Evolutionary conservation across 2,329 filamentous ascomycete species (phyloP), one percentile per base, ranked within the genome.

Genomic region (Colletotrichum eleusines): DNA sequence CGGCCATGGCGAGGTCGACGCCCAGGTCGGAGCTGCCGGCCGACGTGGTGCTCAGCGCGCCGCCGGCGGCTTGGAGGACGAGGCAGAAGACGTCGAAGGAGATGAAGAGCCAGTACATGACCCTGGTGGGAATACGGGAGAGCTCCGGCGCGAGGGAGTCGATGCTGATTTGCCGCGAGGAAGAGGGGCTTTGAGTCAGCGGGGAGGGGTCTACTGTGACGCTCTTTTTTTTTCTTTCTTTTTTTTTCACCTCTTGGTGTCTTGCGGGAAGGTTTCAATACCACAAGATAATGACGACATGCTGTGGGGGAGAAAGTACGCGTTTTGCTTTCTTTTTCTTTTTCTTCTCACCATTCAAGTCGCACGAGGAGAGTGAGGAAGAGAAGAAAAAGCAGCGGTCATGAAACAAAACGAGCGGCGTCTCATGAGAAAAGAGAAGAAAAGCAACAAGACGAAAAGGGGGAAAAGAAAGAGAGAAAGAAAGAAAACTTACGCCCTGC

Each of bases 81-180:
- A 89, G 85, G 7, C 86, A 88, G 70, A 88, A 66, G 42, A 89
- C 28, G 72, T 90, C 88, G 75, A 85, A 85, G 63, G 84, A 84
- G 75, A 87, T 86, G 75, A 85, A 85, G 71, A 83, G 76, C 79
- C 80, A 84, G 77, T 81, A 83, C 71, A 84, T 78, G 31, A 81
- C 69, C 50, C 77, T 76, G 8, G 83, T 82, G 16, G 78, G 78
- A 74, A 85, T 78, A 42, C 83, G 83, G 1, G 82, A 82, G 20
- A 84, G 69, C 31, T 79, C 74, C 0, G 77, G 78, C 0, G 81
- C 79, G 28, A 84, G 78, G 61, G 75, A 75, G 46, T 86, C 68
- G 67, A 84, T 83, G 1, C 81, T 83, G 28, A n/a, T 35, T 46
- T 23, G 11, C 16, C 8, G 12, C 20, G n/a, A 26, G 35, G 14